Conservation (phyloP, 257 asterid genomes). For the Scutellaria baicalensis region DNA sequence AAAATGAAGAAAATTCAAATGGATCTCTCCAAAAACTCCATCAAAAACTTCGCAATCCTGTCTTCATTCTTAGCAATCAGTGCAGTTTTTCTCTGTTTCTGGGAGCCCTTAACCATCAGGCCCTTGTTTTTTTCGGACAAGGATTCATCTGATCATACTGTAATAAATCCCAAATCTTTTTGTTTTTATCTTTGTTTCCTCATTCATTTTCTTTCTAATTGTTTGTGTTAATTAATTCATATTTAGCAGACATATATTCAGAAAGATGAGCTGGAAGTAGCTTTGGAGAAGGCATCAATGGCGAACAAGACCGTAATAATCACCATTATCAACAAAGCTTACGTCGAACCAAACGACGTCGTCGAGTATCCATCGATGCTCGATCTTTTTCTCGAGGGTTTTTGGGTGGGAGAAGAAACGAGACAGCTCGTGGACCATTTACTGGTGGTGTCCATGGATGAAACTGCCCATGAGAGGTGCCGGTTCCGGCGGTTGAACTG, state of each 20-base stretch:
- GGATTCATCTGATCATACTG: too few relatives aligned
- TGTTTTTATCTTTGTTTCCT: not conserved
- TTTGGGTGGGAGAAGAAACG: slow-evolving; percentile 67
- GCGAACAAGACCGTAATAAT: slow-evolving; percentile 55
- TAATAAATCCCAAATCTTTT: too few relatives aligned
- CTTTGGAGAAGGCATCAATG: slow-evolving; percentile 46
- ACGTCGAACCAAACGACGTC: slow-evolving; percentile 39
- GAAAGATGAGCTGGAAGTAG: slow-evolving; percentile 11
- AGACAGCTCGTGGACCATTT: slow-evolving; percentile 35
- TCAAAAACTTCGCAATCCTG: slow-evolving; percentile 20
- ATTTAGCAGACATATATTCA: not conserved
- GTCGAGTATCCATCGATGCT: slow-evolving; percentile 51
- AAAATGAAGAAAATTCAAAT: not conserved
- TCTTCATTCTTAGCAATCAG: slow-evolving; percentile 22
- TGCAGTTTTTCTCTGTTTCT: slow-evolving; percentile 16
- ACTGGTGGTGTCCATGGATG: slow-evolving; percentile 63
- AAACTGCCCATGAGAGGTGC: slow-evolving; percentile 51
- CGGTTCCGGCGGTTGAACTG: slow-evolving; percentile 51
- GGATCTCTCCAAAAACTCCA: slow-evolving; percentile 30
- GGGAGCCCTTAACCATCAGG: slow-evolving; percentile 14
- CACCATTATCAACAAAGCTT: slow-evolving; percentile 53
- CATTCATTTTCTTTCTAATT: not conserved
- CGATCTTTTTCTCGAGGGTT: slow-evolving; percentile 71
- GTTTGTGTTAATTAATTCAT: not conserved
- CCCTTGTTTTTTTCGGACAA: not conserved